Base-by-base conservation (phyloP, 176 grass and related monocot species). In the Oryza punctata region DNA sequence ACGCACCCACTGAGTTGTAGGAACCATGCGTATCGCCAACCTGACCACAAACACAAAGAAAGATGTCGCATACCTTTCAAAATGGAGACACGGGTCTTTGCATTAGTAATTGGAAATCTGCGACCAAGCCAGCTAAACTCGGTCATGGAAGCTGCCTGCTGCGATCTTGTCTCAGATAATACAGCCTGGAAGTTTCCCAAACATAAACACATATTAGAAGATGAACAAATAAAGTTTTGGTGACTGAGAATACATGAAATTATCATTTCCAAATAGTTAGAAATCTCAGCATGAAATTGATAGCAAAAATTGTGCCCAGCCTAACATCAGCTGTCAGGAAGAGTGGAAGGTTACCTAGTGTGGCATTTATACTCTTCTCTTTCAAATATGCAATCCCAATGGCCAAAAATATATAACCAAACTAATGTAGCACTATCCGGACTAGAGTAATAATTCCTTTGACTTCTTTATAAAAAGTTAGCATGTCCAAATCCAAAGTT, bases 21-120 rank as follows among this genome's bases (percentile, higher is more conserved):
- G 37, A 38, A 38, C 37, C 37, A 38, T 38, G 37, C 7, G 7
- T 38, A 38, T 38, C 37, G 7, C 6, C 37, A 38, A 38, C 37
- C 37, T 38, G 37, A 38, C 37, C 37, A 38, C 37, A 38, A 8
- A 38, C 37, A 38, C 37, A 38, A 38, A 38, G 6, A 38, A 38
- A 38, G 37, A 38, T 38, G 37, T 8, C 15, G 82, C 77, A 81
- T 70, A 98, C 93, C 96, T 94, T 95, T 98, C 69, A 98, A 80
- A 92, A 98, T 98, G 46, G 93, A 95, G 49, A 98, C 96, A 27
- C 93, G 93, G 37, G 96, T 98, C 88, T 95, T 98, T 37, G 93
- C 96, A 89, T 95, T 98, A 57, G 68, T 85, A 82, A 98, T 95
- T 63, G 96, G 91, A 83, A 98, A 95, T 72, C 85, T 92, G 77